Percentiles rank a stretch among this genome's conserved stretches.
Evolutionary conservation across 2,329 filamentous ascomycete species (phyloP).

Genomic region (Corynespora cassiicola): DNA sequence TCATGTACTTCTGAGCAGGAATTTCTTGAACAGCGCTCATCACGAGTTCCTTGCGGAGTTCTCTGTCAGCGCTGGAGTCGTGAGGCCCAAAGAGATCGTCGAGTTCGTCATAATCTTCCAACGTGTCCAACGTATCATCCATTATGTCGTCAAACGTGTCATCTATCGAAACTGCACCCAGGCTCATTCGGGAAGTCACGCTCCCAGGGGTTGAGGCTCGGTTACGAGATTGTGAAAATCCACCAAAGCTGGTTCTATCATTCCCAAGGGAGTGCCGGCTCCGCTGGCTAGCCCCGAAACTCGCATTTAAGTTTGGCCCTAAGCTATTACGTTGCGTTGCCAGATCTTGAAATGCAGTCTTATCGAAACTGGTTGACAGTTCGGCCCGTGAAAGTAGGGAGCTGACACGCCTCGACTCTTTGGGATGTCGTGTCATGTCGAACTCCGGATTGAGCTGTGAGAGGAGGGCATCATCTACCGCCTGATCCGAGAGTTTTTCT

Average conservation of each 20-base stretch:
- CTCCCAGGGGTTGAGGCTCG: slow-evolving; percentile 64
- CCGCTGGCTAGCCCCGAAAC: slow-evolving; percentile 60
- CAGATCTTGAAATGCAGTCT: slow-evolving; percentile 78
- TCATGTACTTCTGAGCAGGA: slow-evolving; percentile 34
- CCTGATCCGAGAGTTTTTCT: slow-evolving; percentile 43
- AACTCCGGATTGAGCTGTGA: slow-evolving; percentile 59
- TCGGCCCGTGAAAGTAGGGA: slow-evolving; percentile 89
- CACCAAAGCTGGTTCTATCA: slow-evolving; percentile 66
- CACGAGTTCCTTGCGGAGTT: slow-evolving; percentile 46
- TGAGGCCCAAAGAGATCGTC: slow-evolving; percentile 45
- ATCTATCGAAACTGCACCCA: slow-evolving; percentile 44
- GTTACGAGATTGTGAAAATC: slow-evolving; percentile 49
- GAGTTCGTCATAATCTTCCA: slow-evolving; percentile 48
- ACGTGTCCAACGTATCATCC: slow-evolving; percentile 45
- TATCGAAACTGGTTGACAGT: slow-evolving; percentile 82
- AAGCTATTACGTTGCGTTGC: slow-evolving; percentile 55
- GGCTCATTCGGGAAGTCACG: slow-evolving; percentile 45
- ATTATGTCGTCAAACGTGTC: slow-evolving; percentile 46
- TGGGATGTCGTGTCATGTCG: slow-evolving; percentile 58
- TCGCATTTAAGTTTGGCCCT: slow-evolving; percentile 49
- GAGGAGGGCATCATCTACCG: slow-evolving; percentile 55
- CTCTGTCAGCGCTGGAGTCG: slow-evolving; percentile 33
- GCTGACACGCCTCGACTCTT: slow-evolving; percentile 81
- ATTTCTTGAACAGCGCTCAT: slow-evolving; percentile 45
- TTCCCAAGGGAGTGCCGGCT: slow-evolving; percentile 78